Evolutionary conservation across 208 protist species (phyloP).

Genomic region (Trypanosoma theileri): DNA sequence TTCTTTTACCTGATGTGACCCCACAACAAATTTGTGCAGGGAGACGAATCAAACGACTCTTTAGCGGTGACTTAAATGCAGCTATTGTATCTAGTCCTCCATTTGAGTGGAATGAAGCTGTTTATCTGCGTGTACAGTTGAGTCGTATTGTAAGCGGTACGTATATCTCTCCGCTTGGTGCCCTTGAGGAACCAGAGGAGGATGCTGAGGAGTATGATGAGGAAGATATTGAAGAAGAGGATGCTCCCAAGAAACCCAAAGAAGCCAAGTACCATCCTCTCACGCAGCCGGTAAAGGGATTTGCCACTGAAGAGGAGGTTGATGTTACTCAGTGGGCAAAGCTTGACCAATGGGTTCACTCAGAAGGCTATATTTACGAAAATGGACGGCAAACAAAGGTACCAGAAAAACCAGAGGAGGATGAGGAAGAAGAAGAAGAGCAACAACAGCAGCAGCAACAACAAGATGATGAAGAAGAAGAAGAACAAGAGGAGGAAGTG

Average conservation of each 20-base stretch:
- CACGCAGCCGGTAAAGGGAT: conserved; percentile 54
- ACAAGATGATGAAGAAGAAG: conserved; percentile 58
- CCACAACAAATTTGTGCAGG: conserved; percentile 92
- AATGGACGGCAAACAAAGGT: conserved; percentile 91
- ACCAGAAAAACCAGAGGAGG: conserved; percentile 75
- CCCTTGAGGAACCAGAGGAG: conserved; percentile 82
- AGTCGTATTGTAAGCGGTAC: conserved; percentile 91
- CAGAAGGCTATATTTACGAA: conserved; percentile 73
- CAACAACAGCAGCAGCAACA: conserved; percentile 46
- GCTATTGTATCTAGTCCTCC: conserved; percentile 78
- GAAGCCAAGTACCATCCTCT: conserved; percentile 86
- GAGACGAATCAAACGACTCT: conserved; percentile 81
- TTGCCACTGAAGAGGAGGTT: conserved; percentile 64
- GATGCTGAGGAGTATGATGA: conserved; percentile 82
- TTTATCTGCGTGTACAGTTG: conserved; percentile 93
- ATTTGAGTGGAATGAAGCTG: conserved; percentile 92
- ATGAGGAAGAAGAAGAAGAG: conserved; percentile 75
- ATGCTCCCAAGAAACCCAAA: conserved; percentile 51
- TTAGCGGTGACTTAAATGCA: conserved; percentile 90
- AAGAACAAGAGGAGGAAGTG: conserved; percentile 61
- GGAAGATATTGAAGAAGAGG: conserved; percentile 82
- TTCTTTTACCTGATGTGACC: conserved; percentile 90
- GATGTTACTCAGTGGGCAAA: conserved; percentile 74
- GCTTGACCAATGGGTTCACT: conserved; percentile 90
- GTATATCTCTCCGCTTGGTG: conserved; percentile 85